Evolutionary conservation across 306 rosid genomes (phyloP).

Genomic region (Cercis canadensis): DNA sequence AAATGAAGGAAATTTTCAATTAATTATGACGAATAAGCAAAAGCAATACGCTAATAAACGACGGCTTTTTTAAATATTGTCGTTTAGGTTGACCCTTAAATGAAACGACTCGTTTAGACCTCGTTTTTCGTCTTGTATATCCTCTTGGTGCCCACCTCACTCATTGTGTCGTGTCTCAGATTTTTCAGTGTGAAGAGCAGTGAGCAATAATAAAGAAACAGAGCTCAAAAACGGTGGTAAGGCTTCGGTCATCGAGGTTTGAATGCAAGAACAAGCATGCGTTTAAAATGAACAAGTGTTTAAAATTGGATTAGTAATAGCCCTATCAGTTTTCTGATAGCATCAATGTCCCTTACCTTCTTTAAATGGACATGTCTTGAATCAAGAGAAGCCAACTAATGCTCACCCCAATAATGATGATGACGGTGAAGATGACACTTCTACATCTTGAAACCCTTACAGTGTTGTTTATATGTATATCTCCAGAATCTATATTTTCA

Average conservation of each 20-base stretch:
- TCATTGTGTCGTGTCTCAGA: too few relatives aligned
- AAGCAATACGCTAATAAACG: too few relatives aligned
- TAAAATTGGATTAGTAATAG: neutral
- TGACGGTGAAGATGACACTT: constrained; percentile 24
- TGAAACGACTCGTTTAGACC: too few relatives aligned
- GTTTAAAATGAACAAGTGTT: constrained; percentile 45
- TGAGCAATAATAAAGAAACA: too few relatives aligned
- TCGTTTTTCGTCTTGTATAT: too few relatives aligned
- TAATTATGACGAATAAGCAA: too few relatives aligned
- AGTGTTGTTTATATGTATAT: constrained; percentile 11
- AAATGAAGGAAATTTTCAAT: too few relatives aligned
- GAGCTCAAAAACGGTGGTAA: constrained; percentile 64
- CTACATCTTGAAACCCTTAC: constrained; percentile 35
- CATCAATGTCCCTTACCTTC: constrained; percentile 37
- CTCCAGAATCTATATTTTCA: constrained; percentile 39
- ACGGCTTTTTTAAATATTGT: too few relatives aligned
- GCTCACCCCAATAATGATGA: too few relatives aligned
- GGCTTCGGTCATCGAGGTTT: constrained; percentile 79
- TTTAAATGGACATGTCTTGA: constrained; percentile 60
- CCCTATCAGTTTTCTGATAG: neutral
- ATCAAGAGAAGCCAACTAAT: constrained; percentile 50
- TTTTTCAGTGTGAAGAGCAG: too few relatives aligned
- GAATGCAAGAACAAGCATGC: constrained; percentile 93
- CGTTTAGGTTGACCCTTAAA: too few relatives aligned
- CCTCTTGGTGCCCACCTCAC: too few relatives aligned